Percentiles rank a stretch among this genome's conserved stretches.
Conservation (phyloP, 2,329 filamentous ascomycete species). For the Samsoniella hepiali region DNA sequence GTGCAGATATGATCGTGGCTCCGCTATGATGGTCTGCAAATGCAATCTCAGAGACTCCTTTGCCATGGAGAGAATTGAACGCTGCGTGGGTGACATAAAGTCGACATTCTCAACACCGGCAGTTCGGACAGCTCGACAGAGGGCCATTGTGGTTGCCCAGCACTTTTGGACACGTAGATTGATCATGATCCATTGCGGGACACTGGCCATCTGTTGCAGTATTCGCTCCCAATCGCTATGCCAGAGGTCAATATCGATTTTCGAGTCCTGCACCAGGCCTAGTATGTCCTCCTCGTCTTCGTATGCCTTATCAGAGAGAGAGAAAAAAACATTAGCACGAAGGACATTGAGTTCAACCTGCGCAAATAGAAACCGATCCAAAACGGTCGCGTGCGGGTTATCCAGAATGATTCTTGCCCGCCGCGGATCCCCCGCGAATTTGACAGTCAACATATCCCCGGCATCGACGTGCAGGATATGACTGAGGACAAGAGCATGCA, state of each 20-base stretch:
- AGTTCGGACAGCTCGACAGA: conserved; percentile 48
- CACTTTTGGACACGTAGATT: conserved; percentile 51
- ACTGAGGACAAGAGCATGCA: conserved; percentile 50
- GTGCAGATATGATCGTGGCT: conserved; percentile 45
- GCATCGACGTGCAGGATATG: conserved; percentile 46
- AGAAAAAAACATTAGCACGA: conserved; percentile 36
- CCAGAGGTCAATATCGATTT: conserved; percentile 48
- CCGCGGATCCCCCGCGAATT: conserved; percentile 42
- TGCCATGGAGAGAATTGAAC: conserved; percentile 45
- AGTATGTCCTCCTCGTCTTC: conserved; percentile 35
- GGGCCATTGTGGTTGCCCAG: conserved; percentile 51
- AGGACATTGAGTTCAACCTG: conserved; percentile 43
- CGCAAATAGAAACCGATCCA: conserved; percentile 50
- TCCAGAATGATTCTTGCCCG: conserved; percentile 44
- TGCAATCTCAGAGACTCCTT: conserved; percentile 50
- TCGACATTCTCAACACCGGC: conserved; percentile 30
- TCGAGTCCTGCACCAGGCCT: conserved; percentile 41
- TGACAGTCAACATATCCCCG: conserved; percentile 24
- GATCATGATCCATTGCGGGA: conserved; percentile 34
- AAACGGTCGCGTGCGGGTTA: conserved; percentile 40
- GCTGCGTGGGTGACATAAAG: conserved; percentile 47
- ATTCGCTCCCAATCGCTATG: conserved; percentile 38
- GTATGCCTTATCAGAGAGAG: conserved; percentile 27
- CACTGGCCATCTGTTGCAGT: conserved; percentile 12
- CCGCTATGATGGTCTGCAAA: conserved; percentile 44